A percentile compares a stretch with the other conserved stretches of the same genome.
These are phyloP conservation scores for Besnoitia besnoiti DNA, from an alignment of 169 alveolate genomes.

Conservation along the genomic window DNA sequence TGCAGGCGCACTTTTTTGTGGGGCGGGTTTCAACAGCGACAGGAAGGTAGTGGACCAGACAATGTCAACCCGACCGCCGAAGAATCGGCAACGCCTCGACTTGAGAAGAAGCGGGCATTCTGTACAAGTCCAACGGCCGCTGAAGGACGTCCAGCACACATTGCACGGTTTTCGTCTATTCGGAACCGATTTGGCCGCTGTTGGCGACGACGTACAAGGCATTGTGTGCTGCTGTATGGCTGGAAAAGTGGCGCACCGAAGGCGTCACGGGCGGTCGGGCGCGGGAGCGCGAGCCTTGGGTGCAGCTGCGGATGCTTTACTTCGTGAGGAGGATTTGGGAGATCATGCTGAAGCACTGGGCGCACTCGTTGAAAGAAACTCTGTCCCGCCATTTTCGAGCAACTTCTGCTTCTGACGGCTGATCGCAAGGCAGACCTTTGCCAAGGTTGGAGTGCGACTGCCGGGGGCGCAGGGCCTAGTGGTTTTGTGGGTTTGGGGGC, in stretches of 20 bases:
- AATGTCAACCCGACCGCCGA: background rate
- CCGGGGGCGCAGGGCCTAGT: background rate
- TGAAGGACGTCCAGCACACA: background rate
- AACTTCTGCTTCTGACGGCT: background rate
- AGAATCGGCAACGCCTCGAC: background rate
- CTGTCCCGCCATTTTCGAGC: background rate
- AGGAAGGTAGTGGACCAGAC: background rate
- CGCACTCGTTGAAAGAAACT: background rate
- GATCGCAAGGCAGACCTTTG: background rate
- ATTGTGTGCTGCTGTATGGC: background rate
- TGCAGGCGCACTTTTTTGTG: slow-evolving; percentile 11
- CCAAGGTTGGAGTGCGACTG: background rate
- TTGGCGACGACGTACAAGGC: background rate
- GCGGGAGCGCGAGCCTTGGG: background rate
- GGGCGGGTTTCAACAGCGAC: background rate
- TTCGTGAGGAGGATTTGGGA: background rate
- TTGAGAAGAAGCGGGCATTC: background rate
- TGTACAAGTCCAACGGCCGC: background rate
- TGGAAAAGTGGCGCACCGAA: background rate
- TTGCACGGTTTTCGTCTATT: background rate
- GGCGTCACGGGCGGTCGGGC: background rate
- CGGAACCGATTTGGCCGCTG: background rate
- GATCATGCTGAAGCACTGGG: background rate
- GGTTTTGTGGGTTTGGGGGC: no score
- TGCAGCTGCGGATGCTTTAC: background rate